phyloP scores from a whole-genome alignment of 306 rosid genomes.

The Cicer bijugum region DNA sequence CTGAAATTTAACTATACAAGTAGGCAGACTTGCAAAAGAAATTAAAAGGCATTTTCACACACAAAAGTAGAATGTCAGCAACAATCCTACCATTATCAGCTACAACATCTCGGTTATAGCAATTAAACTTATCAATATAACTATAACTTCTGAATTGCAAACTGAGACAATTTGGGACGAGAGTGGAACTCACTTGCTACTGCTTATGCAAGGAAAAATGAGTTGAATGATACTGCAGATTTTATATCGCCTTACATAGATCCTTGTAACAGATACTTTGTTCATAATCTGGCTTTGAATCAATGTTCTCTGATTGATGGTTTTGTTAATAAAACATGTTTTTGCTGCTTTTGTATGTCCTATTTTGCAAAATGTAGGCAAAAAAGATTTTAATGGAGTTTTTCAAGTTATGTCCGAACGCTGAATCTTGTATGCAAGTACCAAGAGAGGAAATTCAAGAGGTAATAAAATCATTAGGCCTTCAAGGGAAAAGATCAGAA shows the following conservation, averaged over 20 bases:
- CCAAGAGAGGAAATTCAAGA: constrained; percentile 50
- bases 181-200: too few species aligned
- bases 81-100: constrained; percentile 53
- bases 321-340: too few species aligned
- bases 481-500: constrained; percentile 57
- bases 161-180: too few species aligned
- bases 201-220: too few species aligned
- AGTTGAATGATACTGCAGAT: too few species aligned
- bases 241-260: too few species aligned
- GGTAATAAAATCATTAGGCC: constrained; percentile 58
- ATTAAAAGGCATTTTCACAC: constrained; percentile 48
- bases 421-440: constrained; percentile 60
- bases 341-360: background rate
- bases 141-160: constrained; percentile 30
- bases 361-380: constrained; percentile 52
- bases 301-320: too few species aligned
- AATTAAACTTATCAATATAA: constrained; percentile 46
- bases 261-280: too few species aligned
- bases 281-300: too few species aligned
- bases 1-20: constrained; percentile 24
- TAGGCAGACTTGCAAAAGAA: constrained; percentile 1
- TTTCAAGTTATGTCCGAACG: constrained; percentile 70
- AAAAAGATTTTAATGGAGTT: constrained; percentile 45
- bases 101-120: constrained; percentile 53
- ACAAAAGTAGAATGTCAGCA: constrained; percentile 46